Evolutionary conservation across 495 filamentous ascomycete species (phyloP), one percentile per base, ranked within the genome.

Genomic region (Pseudevernia furfuracea): DNA sequence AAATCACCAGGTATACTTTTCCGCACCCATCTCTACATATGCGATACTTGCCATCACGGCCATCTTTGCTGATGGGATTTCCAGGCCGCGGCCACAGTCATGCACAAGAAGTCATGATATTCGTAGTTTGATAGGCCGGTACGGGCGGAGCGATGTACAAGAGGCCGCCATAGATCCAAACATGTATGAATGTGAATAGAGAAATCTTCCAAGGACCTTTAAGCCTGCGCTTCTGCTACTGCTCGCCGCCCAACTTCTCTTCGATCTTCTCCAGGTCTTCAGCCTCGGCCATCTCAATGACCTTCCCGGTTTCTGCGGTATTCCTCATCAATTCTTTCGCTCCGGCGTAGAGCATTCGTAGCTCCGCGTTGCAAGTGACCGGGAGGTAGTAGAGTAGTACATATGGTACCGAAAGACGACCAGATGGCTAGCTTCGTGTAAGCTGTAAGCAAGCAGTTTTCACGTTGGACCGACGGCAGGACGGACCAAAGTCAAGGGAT

Each of bases 321-420:
- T 87, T 95, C 67, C 92, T 85, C 85, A 98, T 90, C 75, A 96
- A 76, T 77, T 98, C 93, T 74, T 95, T 96, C 32, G 93, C 93
- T 25, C 91, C 86, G 23, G 94, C 94, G 76, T 98, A 98, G 77
- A 91, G 81, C 94, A 97, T 97, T 59, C 89, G 85, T 71, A 87
- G 74, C 66, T 88, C 87, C 65, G 79, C 82, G 74, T 94, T 96
- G 77, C 89, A 92, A 55, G 92, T 96, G 55, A 84, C 87, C 23
- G 94, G 94, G 57, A 97, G 82, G 75, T 92, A 96, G 78, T 92
- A 96, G 44, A 98, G 77, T 72, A 98, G 84, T 49, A 96, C 91
- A 74, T 97, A 98, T 32, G 93, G 94, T 34, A 89, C 85, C 0
- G 87, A 78, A 28, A 81, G 75, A 36, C 87, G 78, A 49, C 88